phyloP scores from a whole-genome alignment of 2,329 filamentous ascomycete species.

The Cladosporium sphaerospermum region DNA sequence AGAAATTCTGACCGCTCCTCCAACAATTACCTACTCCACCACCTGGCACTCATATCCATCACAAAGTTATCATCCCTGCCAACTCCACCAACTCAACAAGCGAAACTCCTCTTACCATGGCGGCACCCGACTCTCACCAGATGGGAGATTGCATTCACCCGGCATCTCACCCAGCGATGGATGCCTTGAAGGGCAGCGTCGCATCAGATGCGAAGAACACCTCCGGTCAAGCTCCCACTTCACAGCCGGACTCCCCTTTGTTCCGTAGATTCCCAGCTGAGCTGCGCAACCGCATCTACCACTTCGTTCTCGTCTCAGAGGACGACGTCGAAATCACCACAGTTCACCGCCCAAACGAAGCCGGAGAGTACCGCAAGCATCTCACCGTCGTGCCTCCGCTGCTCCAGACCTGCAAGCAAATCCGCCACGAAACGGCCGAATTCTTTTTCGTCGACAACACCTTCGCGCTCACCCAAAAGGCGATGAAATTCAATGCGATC shows the following conservation, averaged over 20 bases:
- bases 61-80: too few species aligned
- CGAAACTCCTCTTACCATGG: too few species aligned
- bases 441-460: conserved; percentile 18
- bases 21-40: too few species aligned
- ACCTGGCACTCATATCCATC: too few species aligned
- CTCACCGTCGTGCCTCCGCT: neutral
- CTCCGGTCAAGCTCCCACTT: neutral
- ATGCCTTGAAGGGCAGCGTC: too few species aligned
- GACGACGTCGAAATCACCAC: neutral
- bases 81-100: too few species aligned
- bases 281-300: conserved; percentile 15
- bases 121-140: too few species aligned
- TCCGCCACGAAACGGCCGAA: conserved; percentile 10
- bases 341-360: neutral
- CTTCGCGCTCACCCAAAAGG: conserved; percentile 10
- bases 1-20: too few species aligned
- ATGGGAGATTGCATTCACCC: too few species aligned
- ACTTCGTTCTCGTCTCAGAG: conserved; percentile 6
- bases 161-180: too few species aligned
- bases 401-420: conserved; percentile 8
- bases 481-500: too few species aligned
- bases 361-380: neutral
- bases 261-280: conserved; percentile 15
- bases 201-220: too few species aligned
- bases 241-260: neutral